phyloP scores from a whole-genome alignment of 306 rosid species.

The Lathyrus oleraceus region DNA sequence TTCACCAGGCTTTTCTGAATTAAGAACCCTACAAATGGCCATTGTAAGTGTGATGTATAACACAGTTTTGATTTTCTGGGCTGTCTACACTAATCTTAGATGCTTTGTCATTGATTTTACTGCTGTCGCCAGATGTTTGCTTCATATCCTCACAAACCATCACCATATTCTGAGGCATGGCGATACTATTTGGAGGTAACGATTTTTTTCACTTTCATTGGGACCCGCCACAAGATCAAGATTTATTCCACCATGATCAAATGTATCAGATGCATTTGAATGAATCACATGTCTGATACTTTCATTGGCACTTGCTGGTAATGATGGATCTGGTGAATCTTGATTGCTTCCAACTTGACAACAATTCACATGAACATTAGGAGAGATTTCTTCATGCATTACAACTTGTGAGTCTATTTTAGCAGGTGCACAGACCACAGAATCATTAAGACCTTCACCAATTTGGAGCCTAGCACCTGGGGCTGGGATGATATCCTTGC shows the following conservation, averaged over 20 bases:
- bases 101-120: conserved; percentile 47
- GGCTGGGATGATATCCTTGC: conserved; percentile 37
- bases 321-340: conserved; percentile 43
- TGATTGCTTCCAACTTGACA: conserved; percentile 41
- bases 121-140: conserved; percentile 41
- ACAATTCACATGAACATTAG: conserved; percentile 42
- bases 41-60: no score
- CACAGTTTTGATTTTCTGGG: no score
- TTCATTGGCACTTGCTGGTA: conserved; percentile 38
- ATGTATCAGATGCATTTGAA: conserved; percentile 42
- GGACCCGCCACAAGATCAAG: conserved; percentile 37
- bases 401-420: conserved; percentile 40
- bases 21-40: conserved; percentile 91
- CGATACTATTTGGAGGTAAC: conserved; percentile 41
- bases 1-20: conserved; percentile 89
- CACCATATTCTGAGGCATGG: conserved; percentile 36
- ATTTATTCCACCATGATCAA: conserved; percentile 40
- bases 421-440: conserved; percentile 39
- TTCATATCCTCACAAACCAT: conserved; percentile 43
- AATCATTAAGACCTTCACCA: conserved; percentile 44
- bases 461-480: conserved; percentile 41
- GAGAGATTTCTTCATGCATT: conserved; percentile 38
- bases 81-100: no score
- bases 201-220: conserved; percentile 36
- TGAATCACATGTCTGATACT: conserved; percentile 35